Percentiles rank a stretch among this genome's conserved stretches.
These are phyloP conservation scores for Fusarium veterinarium DNA, from an alignment of 2,329 filamentous ascomycete species.

Conservation along the genomic window DNA sequence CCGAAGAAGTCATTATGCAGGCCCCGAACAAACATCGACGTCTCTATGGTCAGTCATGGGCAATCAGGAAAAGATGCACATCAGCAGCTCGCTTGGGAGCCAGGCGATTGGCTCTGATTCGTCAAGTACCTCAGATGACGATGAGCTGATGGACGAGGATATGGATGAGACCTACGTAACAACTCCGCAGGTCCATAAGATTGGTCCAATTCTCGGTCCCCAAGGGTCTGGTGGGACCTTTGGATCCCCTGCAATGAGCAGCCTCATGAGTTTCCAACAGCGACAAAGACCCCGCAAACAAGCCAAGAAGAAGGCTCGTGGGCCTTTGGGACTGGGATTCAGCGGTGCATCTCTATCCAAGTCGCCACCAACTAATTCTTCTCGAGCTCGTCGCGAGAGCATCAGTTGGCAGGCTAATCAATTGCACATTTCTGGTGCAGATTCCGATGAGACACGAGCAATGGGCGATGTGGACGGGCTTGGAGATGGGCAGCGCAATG, in stretches of 20 bases:
- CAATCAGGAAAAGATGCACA: conserved; percentile 74
- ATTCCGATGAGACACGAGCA: conserved; percentile 72
- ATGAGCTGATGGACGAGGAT: conserved; percentile 77
- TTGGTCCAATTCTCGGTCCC: conserved; percentile 57
- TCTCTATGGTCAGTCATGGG: conserved; percentile 78
- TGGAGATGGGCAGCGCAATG: conserved; percentile 73
- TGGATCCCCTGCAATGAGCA: conserved; percentile 77
- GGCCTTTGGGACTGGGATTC: conserved; percentile 63
- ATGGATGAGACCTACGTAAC: conserved; percentile 84
- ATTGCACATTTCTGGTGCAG: conserved; percentile 82
- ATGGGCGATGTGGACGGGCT: conserved; percentile 68
- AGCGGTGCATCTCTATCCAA: conserved; percentile 67
- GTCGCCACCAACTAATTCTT: conserved; percentile 73
- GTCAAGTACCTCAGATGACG: conserved; percentile 78
- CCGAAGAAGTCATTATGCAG: conserved; percentile 61
- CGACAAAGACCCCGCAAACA: conserved; percentile 78
- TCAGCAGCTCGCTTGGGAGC: conserved; percentile 84
- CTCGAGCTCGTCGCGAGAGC: conserved; percentile 80
- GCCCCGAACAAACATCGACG: conserved; percentile 73
- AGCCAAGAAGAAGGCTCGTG: conserved; percentile 66
- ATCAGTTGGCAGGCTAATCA: conserved; percentile 92
- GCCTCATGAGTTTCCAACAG: conserved; percentile 85
- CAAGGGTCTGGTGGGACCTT: conserved; percentile 69
- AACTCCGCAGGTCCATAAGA: conserved; percentile 81
- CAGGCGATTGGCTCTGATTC: conserved; percentile 80